Evolutionary conservation across 352 stramenopile genomes (phyloP).

Genomic region (Globisporangium mamillatum): DNA sequence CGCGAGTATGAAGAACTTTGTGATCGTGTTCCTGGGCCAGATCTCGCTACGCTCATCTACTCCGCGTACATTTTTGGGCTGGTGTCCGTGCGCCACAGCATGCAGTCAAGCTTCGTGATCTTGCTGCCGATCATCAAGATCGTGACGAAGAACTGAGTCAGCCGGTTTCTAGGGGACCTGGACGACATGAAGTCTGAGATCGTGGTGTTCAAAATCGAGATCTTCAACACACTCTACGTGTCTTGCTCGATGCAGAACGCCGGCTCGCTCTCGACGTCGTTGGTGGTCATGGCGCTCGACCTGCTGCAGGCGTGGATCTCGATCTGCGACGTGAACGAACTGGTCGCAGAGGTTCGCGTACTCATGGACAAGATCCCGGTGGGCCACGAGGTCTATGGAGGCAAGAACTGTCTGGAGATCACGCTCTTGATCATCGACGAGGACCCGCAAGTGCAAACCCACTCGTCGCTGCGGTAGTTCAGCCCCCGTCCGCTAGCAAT

Average conservation of each 20-base stretch:
- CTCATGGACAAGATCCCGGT: constrained; percentile 6
- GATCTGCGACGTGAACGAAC: background rate
- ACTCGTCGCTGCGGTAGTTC: constrained; percentile 4
- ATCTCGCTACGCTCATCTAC: constrained; percentile 38
- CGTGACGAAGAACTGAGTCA: constrained; percentile 36
- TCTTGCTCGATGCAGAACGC: constrained; percentile 25
- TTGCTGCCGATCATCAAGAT: constrained; percentile 44
- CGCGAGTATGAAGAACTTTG: constrained; percentile 23
- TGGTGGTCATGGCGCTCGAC: constrained; percentile 12
- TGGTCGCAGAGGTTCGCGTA: background rate
- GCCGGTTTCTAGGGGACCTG: constrained; percentile 14
- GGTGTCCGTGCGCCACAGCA: constrained; percentile 15
- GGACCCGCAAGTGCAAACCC: background rate
- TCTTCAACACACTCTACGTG: constrained; percentile 30
- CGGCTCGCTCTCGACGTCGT: constrained; percentile 13
- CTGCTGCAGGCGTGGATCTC: constrained; percentile 4
- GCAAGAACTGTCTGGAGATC: constrained; percentile 8
- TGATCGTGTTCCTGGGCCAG: constrained; percentile 33
- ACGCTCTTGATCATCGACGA: constrained; percentile 13
- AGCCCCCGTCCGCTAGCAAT: background rate
- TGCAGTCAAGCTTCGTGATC: constrained; percentile 34
- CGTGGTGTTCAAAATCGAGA: constrained; percentile 27
- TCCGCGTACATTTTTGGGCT: constrained; percentile 42
- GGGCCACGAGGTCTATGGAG: background rate
- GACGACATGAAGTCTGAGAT: constrained; percentile 26